Conservation (phyloP, 2,329 filamentous ascomycete species). For the Alternaria sp. region DNA sequence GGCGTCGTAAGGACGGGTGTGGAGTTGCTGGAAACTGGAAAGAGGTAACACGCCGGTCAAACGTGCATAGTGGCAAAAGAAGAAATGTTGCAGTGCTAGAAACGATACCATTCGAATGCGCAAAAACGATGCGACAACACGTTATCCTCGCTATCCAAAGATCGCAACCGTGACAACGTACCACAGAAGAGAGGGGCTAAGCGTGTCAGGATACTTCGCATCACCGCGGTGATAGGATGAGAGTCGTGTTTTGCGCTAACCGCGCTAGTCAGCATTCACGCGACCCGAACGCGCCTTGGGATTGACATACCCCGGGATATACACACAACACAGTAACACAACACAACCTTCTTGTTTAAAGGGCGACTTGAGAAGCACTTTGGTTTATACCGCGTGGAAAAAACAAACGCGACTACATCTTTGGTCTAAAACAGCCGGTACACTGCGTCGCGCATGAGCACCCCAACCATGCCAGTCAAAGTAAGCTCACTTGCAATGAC, state of each 20-base stretch:
- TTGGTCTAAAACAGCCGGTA: neutral
- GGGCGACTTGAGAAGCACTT: too few relatives aligned
- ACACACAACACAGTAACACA: slow-evolving; percentile 14
- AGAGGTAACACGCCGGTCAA: slow-evolving; percentile 23
- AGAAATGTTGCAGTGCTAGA: slow-evolving; percentile 1
- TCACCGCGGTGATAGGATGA: slow-evolving; percentile 18
- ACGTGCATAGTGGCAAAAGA: neutral
- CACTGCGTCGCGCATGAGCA: neutral
- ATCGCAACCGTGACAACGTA: slow-evolving; percentile 1
- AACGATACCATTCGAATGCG: slow-evolving; percentile 21
- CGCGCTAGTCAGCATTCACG: slow-evolving; percentile 22
- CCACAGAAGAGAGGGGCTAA: slow-evolving; percentile 8
- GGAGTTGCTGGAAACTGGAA: slow-evolving; percentile 65
- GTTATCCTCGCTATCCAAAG: neutral
- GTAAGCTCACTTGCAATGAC: slow-evolving; percentile 3
- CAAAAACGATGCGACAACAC: slow-evolving; percentile 4
- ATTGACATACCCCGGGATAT: slow-evolving; percentile 14
- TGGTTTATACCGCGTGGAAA: neutral
- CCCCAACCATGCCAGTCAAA: slow-evolving; percentile 11
- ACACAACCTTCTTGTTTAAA: neutral
- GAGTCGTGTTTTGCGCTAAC: slow-evolving; percentile 18
- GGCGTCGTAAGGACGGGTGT: slow-evolving; percentile 87
- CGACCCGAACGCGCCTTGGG: slow-evolving; percentile 19
- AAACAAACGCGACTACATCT: neutral
- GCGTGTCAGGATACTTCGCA: slow-evolving; percentile 13